phyloP scores from a whole-genome alignment of 768 basidiomycete genomes.

The Cyathus striatus region DNA sequence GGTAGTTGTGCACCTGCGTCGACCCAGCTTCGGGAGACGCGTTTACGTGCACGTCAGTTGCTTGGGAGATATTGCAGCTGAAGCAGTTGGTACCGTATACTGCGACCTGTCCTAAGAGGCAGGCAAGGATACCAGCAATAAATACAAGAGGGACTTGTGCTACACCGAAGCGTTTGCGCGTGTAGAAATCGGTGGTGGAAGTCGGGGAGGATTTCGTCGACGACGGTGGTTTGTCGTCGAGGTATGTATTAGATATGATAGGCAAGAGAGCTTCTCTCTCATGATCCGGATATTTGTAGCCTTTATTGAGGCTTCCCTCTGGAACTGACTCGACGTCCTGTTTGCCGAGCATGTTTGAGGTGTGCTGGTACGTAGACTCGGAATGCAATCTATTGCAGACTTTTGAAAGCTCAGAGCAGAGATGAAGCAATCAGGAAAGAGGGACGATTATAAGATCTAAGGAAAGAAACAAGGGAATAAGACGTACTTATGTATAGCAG shows the following conservation, averaged over 20 bases:
- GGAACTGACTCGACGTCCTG: slow-evolving; percentile 5
- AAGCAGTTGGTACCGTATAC: slow-evolving; percentile 38
- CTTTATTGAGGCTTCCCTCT: slow-evolving; percentile 3
- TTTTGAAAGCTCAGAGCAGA: too few relatives aligned
- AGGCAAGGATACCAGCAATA: slow-evolving; percentile 45
- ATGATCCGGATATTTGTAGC: slow-evolving; percentile 5
- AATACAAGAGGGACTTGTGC: slow-evolving; percentile 46
- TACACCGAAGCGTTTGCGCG: slow-evolving; percentile 21
- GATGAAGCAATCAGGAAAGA: too few relatives aligned
- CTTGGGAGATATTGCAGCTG: too few relatives aligned
- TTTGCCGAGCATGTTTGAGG: not conserved
- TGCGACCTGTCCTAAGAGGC: slow-evolving; percentile 45
- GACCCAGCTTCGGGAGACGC: slow-evolving; percentile 72
- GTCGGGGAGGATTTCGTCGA: slow-evolving; percentile 8
- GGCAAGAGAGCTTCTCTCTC: slow-evolving; percentile 25
- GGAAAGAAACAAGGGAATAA: too few relatives aligned
- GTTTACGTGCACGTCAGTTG: slow-evolving; percentile 24
- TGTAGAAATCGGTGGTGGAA: slow-evolving; percentile 7
- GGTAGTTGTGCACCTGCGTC: slow-evolving; percentile 62
- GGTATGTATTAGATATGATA: slow-evolving; percentile 9
- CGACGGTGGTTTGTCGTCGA: slow-evolving; percentile 2
- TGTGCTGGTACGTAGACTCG: too few relatives aligned
- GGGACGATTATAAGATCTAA: too few relatives aligned
- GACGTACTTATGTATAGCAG: too few relatives aligned
- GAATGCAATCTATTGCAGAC: too few relatives aligned